phyloP scores from a whole-genome alignment of 305 asterid genomes.

The Striga hermonthica region DNA sequence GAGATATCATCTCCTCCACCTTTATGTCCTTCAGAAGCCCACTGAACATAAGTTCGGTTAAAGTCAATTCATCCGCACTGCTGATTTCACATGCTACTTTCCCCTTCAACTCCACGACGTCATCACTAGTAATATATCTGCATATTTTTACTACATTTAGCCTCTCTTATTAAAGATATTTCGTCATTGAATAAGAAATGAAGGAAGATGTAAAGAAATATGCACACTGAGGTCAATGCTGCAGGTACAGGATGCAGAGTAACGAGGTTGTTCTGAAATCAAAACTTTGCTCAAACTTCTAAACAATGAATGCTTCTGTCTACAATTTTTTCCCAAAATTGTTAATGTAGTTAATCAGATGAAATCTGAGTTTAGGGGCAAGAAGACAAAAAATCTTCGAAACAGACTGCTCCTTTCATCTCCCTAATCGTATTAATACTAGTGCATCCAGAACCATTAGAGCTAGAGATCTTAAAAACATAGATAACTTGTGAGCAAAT shows the following conservation, averaged over 20 bases:
- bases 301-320: no score
- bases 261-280: background rate
- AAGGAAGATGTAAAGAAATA: constrained; percentile 13
- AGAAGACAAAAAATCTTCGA: no score
- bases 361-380: no score
- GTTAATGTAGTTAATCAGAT: no score
- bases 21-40: constrained; percentile 75
- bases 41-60: constrained; percentile 86
- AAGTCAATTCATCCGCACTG: constrained; percentile 85
- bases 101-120: constrained; percentile 88
- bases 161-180: constrained; percentile 11
- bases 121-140: constrained; percentile 73
- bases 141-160: constrained; percentile 32
- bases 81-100: constrained; percentile 94
- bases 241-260: constrained; percentile 1
- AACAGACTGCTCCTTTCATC: no score
- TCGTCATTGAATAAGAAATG: constrained; percentile 15
- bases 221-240: constrained; percentile 12
- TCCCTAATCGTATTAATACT: no score
- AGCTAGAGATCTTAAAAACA: no score
- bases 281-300: no score
- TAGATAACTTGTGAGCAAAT: no score
- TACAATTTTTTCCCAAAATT: no score
- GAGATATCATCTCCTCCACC: constrained; percentile 94
- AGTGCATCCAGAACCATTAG: no score